These are phyloP conservation scores for Trichothecium sympodiale DNA, from an alignment of 2,329 filamentous ascomycete species.

Conservation along the genomic window DNA sequence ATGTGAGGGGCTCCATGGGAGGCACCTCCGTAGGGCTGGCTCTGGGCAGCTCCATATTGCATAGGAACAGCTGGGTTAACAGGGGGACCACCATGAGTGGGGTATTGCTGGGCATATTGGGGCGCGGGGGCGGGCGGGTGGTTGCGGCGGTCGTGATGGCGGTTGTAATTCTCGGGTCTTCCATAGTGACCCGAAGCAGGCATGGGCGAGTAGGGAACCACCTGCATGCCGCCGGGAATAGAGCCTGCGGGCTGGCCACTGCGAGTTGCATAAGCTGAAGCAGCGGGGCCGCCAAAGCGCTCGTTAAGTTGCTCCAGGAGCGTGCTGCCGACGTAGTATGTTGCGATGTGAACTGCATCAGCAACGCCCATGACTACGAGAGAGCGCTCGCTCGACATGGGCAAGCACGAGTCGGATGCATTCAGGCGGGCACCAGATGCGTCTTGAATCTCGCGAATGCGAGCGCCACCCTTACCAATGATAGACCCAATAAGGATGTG, in stretches of 20 bases:
- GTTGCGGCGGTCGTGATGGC: slow-evolving; percentile 59
- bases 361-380: slow-evolving; percentile 95
- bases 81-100: slow-evolving; percentile 47
- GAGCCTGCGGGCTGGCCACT: slow-evolving; percentile 88
- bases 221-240: slow-evolving; percentile 95
- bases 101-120: slow-evolving; percentile 62
- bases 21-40: slow-evolving; percentile 68
- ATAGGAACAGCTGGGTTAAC: slow-evolving; percentile 54
- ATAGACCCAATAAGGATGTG: slow-evolving; percentile 98
- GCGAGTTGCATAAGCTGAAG: slow-evolving; percentile 93
- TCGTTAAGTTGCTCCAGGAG: slow-evolving; percentile 95
- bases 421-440: slow-evolving; percentile 93
- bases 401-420: slow-evolving; percentile 88
- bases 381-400: slow-evolving; percentile 92
- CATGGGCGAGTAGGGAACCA: slow-evolving; percentile 94
- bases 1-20: slow-evolving; percentile 66
- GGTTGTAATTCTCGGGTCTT: slow-evolving; percentile 71
- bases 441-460: slow-evolving; percentile 97
- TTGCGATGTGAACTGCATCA: slow-evolving; percentile 96
- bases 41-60: slow-evolving; percentile 53
- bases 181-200: slow-evolving; percentile 88
- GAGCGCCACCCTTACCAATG: slow-evolving; percentile 91
- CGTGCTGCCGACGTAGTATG: slow-evolving; percentile 98
- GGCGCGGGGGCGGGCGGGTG: slow-evolving; percentile 63
- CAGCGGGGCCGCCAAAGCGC: slow-evolving; percentile 87